Evolutionary conservation across 2,329 filamentous ascomycete species (phyloP).

Genomic region (Spiromastix sp.): DNA sequence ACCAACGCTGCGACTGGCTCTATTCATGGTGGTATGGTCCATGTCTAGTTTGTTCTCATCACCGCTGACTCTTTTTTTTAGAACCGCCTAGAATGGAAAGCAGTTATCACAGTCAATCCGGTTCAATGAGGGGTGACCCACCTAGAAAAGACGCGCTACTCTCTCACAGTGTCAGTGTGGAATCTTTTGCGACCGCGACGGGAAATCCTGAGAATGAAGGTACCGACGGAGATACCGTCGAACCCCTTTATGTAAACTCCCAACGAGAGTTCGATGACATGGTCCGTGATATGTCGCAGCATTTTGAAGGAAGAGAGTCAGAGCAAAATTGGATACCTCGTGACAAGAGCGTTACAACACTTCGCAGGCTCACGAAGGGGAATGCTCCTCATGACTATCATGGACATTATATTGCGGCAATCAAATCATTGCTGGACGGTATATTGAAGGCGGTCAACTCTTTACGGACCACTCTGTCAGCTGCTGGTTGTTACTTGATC

Average conservation of each 20-base stretch:
- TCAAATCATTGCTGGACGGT: slow-evolving; percentile 71
- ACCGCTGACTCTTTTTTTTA: slow-evolving; percentile 2
- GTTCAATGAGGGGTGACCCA: slow-evolving; percentile 5
- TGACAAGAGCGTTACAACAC: slow-evolving; percentile 67
- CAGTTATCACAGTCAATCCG: slow-evolving; percentile 3
- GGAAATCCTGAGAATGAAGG: slow-evolving; percentile 6
- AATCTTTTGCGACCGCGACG: slow-evolving; percentile 8
- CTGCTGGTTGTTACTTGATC: slow-evolving; percentile 71
- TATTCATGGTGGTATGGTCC: slow-evolving; percentile 2
- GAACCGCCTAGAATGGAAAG: slow-evolving; percentile 5
- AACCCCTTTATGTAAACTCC: slow-evolving; percentile 75
- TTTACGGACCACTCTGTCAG: slow-evolving; percentile 78
- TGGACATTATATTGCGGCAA: slow-evolving; percentile 56
- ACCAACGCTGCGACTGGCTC: slow-evolving; percentile 1
- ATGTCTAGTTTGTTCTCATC: background rate
- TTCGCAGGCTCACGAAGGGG: slow-evolving; percentile 70
- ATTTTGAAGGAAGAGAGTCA: slow-evolving; percentile 79
- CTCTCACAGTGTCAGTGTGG: slow-evolving; percentile 9
- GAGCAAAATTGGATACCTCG: slow-evolving; percentile 86
- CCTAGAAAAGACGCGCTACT: slow-evolving; percentile 7
- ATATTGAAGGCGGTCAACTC: slow-evolving; percentile 79
- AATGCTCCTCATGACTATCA: slow-evolving; percentile 72
- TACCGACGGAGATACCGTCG: slow-evolving; percentile 57
- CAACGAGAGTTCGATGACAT: slow-evolving; percentile 80
- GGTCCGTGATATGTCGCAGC: slow-evolving; percentile 66